These are phyloP conservation scores for Porodaedalea pini DNA, from an alignment of 1,284 basidiomycete genomes.

Conservation along the genomic window DNA sequence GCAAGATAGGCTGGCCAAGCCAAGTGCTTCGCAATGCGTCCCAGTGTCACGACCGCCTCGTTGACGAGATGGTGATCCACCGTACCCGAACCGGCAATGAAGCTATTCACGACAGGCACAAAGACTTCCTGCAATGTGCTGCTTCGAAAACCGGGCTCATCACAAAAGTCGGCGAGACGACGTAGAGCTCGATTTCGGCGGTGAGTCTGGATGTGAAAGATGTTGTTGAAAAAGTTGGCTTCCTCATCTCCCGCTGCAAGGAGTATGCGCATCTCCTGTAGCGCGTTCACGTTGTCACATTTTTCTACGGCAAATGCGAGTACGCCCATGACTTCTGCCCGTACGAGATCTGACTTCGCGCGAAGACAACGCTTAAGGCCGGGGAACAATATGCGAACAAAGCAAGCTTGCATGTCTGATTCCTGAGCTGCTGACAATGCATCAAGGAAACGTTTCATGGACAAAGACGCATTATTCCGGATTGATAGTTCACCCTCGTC, in stretches of 20 bases:
- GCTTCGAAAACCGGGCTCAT: slow-evolving; percentile 69
- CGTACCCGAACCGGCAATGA: slow-evolving; percentile 66
- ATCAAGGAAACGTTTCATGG: slow-evolving; percentile 79
- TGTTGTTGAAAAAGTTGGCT: slow-evolving; percentile 96
- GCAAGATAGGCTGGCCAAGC: slow-evolving; percentile 86
- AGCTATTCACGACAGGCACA: slow-evolving; percentile 84
- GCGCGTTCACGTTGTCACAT: slow-evolving; percentile 55
- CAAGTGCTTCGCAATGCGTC: slow-evolving; percentile 70
- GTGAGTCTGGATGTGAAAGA: slow-evolving; percentile 93
- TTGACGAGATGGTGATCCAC: slow-evolving; percentile 90
- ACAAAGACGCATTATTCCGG: slow-evolving; percentile 76
- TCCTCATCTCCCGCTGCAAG: slow-evolving; percentile 92
- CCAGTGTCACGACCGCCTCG: slow-evolving; percentile 81
- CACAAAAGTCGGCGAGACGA: slow-evolving; percentile 78
- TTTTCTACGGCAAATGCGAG: slow-evolving; percentile 73
- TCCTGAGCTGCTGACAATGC: slow-evolving; percentile 40
- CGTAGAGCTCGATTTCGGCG: slow-evolving; percentile 86
- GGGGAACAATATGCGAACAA: slow-evolving; percentile 72
- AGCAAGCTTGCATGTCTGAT: slow-evolving; percentile 48
- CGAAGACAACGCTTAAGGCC: slow-evolving; percentile 80
- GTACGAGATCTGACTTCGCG: slow-evolving; percentile 84
- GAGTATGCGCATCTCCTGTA: slow-evolving; percentile 79
- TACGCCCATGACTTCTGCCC: slow-evolving; percentile 81
- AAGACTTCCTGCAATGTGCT: slow-evolving; percentile 81
- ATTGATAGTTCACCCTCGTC: slow-evolving; percentile 89